Evolutionary conservation across 352 stramenopile species (phyloP).

Genomic region (Ophiocytium majus): DNA sequence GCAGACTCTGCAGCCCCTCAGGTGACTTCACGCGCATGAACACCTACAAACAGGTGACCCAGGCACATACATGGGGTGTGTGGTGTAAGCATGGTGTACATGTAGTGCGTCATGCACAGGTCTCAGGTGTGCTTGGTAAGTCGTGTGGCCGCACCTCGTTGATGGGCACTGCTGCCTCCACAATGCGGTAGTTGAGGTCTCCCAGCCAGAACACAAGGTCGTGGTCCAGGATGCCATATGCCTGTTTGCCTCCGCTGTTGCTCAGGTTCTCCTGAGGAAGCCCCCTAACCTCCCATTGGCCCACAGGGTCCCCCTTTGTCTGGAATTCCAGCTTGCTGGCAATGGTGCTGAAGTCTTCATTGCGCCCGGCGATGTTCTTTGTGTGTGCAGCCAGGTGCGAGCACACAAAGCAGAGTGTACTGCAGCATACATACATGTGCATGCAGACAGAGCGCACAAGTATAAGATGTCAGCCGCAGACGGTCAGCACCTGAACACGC

Average conservation of each 20-base stretch:
- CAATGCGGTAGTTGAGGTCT: constrained; percentile 83
- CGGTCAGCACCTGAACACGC: no score
- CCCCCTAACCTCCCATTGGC: constrained; percentile 29
- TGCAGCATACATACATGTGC: no score
- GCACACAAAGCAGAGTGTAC: constrained; percentile 93
- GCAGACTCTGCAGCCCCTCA: constrained; percentile 59
- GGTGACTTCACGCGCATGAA: background rate
- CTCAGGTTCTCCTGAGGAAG: constrained; percentile 10
- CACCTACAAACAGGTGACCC: no score
- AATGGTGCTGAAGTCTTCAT: constrained; percentile 97
- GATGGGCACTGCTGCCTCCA: constrained; percentile 68
- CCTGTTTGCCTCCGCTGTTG: constrained; percentile 19
- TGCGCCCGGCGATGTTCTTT: constrained; percentile 92
- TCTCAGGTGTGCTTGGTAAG: no score
- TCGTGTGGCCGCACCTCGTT: constrained; percentile 66
- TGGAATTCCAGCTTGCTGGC: constrained; percentile 89
- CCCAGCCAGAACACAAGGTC: constrained; percentile 97
- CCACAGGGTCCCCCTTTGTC: constrained; percentile 46
- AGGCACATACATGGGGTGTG: no score
- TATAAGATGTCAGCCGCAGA: no score
- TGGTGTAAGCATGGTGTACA: no score
- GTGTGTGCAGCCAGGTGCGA: constrained; percentile 96
- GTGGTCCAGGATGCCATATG: constrained; percentile 80
- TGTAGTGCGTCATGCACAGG: no score
- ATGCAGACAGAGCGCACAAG: background rate